Base-by-base conservation (phyloP, 306 rosid species). In the Glycine soja region DNA sequence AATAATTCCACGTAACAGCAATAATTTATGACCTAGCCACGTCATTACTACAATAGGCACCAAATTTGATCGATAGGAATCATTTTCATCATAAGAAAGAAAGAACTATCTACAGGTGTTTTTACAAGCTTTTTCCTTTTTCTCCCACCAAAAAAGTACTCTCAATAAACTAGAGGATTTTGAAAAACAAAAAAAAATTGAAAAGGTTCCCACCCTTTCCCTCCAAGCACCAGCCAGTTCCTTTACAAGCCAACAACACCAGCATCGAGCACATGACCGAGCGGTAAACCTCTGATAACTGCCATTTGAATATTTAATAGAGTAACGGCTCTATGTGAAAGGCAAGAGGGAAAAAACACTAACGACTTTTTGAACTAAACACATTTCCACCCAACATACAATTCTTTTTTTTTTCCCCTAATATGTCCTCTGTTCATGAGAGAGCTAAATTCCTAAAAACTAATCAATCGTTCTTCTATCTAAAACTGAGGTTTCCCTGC, bases 331-430 rank as follows among this genome's bases (percentile, higher is more conserved):
- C 91, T 40, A 42, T 76, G 76, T 76, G 73, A 89, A 84, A 77
- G 72, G 74, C 77, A 81, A 57, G 82, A 53, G 88, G 84, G 88
- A 76, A 70, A 87, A 78, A 77, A 74, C 71, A 81, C 88, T 77
- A 90, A 87, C 92, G 88, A 85, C 85, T 83, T 89, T 93, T 91
- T 81, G 87, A 93, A 88, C 86, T 86, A 47, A 83, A 86, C 86
- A 86, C 80, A 78, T 77, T 83, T 79, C 87, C 89, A 84, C 75
- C 90, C 89, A 89, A 59, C 86, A 85, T 83, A 75, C 91, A 83
- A 79, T 85, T 74, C 51, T 61, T 78, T 84, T 81, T 24, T 24
- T 24, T 19, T 19, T 19, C 2, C 74, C 84, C 87, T 83, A 80
- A 76, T 2, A 80, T 80, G 72, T 88, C 82, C 38, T 84, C 34